phyloP scores from a whole-genome alignment of 176 grass and related monocot species.

The Themeda triandra region DNA sequence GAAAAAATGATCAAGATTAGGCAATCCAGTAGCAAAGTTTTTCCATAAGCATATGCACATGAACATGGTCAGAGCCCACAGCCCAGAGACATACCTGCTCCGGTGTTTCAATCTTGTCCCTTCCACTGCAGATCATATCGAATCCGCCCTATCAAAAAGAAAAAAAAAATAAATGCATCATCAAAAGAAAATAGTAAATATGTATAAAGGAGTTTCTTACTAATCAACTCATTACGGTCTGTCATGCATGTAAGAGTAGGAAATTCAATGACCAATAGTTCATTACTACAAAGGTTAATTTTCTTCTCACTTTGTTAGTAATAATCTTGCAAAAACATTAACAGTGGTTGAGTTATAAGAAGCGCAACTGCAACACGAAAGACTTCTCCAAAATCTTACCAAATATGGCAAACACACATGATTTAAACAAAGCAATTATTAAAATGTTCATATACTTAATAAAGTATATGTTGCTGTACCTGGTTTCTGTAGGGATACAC shows the following conservation, averaged over 20 bases:
- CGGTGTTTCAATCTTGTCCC: constrained; percentile 99
- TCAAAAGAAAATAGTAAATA: background rate
- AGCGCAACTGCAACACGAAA: no score
- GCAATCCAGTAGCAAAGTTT: background rate
- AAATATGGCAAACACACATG: background rate
- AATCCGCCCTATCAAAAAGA: constrained; percentile 77
- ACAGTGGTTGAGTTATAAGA: background rate
- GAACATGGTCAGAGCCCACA: background rate
- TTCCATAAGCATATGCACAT: background rate
- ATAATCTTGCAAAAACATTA: background rate
- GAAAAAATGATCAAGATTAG: background rate
- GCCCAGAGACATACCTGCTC: constrained; percentile 64
- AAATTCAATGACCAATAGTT: background rate
- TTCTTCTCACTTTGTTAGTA: background rate
- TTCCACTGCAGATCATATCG: constrained; percentile 99
- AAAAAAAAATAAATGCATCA: background rate
- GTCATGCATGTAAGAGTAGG: background rate
- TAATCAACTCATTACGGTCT: background rate
- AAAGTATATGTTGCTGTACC: constrained; percentile 37
- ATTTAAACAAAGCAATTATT: background rate
- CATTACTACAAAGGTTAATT: background rate
- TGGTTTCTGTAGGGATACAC: constrained; percentile 99
- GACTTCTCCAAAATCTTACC: no score
- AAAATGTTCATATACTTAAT: background rate
- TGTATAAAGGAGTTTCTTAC: background rate